Percentiles rank a stretch among this genome's conserved stretches.
phyloP scores from a whole-genome alignment of 2,329 filamentous ascomycete genomes.

The Escovopsis weberi region DNA sequence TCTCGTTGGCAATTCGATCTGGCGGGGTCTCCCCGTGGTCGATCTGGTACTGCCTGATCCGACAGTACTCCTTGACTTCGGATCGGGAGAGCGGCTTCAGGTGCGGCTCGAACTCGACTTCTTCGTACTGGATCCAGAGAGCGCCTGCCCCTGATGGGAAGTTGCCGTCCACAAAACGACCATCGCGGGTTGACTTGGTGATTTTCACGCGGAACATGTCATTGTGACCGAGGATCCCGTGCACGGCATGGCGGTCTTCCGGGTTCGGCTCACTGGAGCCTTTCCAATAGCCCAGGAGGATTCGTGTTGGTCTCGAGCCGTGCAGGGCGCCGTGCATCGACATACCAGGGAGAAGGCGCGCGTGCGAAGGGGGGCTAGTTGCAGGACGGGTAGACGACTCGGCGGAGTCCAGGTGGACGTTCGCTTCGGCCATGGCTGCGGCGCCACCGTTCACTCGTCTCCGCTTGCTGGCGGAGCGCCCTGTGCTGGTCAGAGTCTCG shows the following conservation, averaged over 20 bases:
- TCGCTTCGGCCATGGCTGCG: constrained; percentile 17
- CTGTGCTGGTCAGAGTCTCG: constrained; percentile 16
- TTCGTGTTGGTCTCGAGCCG: constrained; percentile 40
- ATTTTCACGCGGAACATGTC: constrained; percentile 53
- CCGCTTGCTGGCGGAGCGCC: constrained; percentile 30
- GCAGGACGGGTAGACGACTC: constrained; percentile 3
- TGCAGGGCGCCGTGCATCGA: constrained; percentile 25
- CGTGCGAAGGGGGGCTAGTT: constrained; percentile 9
- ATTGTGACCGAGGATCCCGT: constrained; percentile 46
- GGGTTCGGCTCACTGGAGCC: constrained; percentile 32
- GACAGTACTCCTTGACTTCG: constrained; percentile 50
- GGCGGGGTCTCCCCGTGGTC: constrained; percentile 36
- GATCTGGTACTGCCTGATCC: constrained; percentile 43
- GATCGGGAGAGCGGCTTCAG: constrained; percentile 33
- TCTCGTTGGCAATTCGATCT: constrained; percentile 35
- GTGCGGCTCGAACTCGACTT: constrained; percentile 43
- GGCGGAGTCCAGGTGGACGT: constrained; percentile 9
- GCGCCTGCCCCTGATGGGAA: constrained; percentile 46
- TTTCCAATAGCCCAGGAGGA: constrained; percentile 45
- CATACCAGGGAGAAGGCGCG: constrained; percentile 1
- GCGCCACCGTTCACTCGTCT: constrained; percentile 27
- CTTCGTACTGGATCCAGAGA: constrained; percentile 48
- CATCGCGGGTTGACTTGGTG: constrained; percentile 44
- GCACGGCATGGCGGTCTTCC: constrained; percentile 45
- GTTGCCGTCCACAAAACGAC: constrained; percentile 42